Evolutionary conservation across 176 grass and related monocot species (phyloP), one percentile per base, ranked within the genome.

Genomic region (Aegilops longissima): DNA sequence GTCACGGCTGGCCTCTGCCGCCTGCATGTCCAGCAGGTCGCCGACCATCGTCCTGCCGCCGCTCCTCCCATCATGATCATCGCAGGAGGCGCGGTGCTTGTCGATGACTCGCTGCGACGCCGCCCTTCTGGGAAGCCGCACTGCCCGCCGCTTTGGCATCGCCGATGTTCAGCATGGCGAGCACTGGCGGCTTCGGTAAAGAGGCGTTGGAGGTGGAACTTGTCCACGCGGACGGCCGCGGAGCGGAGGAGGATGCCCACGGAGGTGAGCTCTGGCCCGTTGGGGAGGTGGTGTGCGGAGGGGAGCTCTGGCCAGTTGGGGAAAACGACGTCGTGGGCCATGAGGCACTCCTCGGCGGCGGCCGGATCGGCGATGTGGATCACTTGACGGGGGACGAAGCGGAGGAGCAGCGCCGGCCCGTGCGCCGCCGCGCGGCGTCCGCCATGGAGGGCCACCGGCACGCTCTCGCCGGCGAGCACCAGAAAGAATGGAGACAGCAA

Each of bases 291-390:
- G 74, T 71, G 74, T 17, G 21, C 35, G 34, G 90, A 93, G 61
- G 87, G 92, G 33, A 94, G 77, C 2, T 33, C 83, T 8, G 86
- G 85, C 3, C 94, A 85, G 83, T 97, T 97, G 38, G 94, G 82
- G 80, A 97, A 94, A 27, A 68, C 74, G 70, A 89, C 18, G 71
- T 97, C 88, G 68, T 97, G 84, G 23, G 65, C 73, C 33, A 47
- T 85, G 17, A 97, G 86, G 83, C 94, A 97, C 58, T 92, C 82
- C 27, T 90, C 92, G 8, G 85, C 90, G 29, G 65, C 72, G 20
- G 79, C 59, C 5, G 49, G 16, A 31, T 88, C 88, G 18, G 87
- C 68, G 75, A 97, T 69, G 85, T 93, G 47, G 33, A 93, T n/a
- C 30, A 88, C 89, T 25, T 34, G 85, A 27, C 82, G 80, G 39